Evolutionary conservation across 2,329 filamentous ascomycete species (phyloP).

Genomic region (Zymoseptoria brevis): DNA sequence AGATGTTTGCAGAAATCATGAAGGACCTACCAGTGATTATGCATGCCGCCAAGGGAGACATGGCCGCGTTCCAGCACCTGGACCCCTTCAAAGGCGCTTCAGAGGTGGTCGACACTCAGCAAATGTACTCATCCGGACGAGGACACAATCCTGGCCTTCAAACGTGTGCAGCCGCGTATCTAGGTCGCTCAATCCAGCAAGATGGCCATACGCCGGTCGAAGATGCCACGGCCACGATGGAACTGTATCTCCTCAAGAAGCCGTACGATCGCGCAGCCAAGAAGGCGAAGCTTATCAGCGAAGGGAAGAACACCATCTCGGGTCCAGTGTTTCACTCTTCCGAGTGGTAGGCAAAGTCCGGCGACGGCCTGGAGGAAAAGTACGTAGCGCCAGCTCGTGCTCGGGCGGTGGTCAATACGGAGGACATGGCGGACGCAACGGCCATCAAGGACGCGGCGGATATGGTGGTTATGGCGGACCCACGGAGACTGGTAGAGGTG

Average conservation of each 20-base stretch:
- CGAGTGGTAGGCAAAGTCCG: too few species aligned
- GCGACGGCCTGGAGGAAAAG: not conserved
- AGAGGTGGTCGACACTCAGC: conserved; percentile 10
- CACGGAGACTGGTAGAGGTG: not conserved
- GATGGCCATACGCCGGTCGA: not conserved
- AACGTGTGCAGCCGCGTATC: not conserved
- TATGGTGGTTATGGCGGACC: not conserved
- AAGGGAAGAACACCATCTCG: not conserved
- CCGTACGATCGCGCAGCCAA: conserved; percentile 6
- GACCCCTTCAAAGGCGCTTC: not conserved
- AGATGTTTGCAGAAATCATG: too few species aligned
- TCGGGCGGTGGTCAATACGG: not conserved
- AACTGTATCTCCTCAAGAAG: conserved; percentile 1
- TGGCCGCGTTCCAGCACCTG: not conserved
- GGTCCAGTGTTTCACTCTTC: too few species aligned
- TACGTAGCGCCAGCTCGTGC: not conserved
- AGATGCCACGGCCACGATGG: not conserved
- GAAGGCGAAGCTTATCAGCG: not conserved
- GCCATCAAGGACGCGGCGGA: not conserved
- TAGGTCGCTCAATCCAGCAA: not conserved
- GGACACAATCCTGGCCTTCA: conserved; percentile 1
- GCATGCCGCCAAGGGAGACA: not conserved
- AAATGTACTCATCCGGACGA: not conserved
- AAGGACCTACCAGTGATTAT: not conserved
- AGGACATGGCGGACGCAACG: not conserved